Evolutionary conservation across 345 rosid genomes (phyloP).

Genomic region (Garcia nutans): DNA sequence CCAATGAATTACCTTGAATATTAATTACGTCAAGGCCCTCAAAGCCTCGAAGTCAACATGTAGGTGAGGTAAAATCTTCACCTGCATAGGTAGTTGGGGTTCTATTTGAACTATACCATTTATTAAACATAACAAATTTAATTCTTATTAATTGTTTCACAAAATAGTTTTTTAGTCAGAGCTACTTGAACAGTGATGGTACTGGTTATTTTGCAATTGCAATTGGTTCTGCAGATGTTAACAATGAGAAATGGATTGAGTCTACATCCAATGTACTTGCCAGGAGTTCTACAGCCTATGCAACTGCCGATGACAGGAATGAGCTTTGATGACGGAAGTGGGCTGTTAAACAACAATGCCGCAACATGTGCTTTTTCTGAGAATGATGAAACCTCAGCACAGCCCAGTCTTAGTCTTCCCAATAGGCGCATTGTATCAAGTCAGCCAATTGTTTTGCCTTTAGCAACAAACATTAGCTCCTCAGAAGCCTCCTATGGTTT

Average conservation of each 20-base stretch:
- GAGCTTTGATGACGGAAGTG: constrained; percentile 40
- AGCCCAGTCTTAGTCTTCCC: constrained; percentile 29
- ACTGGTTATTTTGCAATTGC: neutral
- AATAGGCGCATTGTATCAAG: constrained; percentile 30
- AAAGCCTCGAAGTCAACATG: neutral
- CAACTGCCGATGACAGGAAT: constrained; percentile 42
- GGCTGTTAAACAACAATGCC: constrained; percentile 28
- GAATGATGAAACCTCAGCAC: constrained; percentile 33
- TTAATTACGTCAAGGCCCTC: neutral
- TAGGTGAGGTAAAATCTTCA: neutral
- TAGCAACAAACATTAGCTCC: constrained; percentile 25
- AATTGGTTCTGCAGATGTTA: constrained; percentile 48
- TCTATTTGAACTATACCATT: neutral
- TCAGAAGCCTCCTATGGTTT: constrained; percentile 39
- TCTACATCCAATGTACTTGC: constrained; percentile 51
- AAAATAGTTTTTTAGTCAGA: neutral
- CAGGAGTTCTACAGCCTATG: constrained; percentile 46
- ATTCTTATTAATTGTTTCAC: neutral
- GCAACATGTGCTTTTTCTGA: constrained; percentile 36
- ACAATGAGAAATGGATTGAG: constrained; percentile 58
- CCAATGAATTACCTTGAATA: neutral
- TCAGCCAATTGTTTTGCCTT: constrained; percentile 31
- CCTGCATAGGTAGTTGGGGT: neutral
- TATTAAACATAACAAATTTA: neutral
- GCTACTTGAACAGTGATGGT: too few species aligned